These are phyloP conservation scores for Orbilia javanica DNA, from an alignment of 2,329 filamentous ascomycete genomes.

Conservation along the genomic window DNA sequence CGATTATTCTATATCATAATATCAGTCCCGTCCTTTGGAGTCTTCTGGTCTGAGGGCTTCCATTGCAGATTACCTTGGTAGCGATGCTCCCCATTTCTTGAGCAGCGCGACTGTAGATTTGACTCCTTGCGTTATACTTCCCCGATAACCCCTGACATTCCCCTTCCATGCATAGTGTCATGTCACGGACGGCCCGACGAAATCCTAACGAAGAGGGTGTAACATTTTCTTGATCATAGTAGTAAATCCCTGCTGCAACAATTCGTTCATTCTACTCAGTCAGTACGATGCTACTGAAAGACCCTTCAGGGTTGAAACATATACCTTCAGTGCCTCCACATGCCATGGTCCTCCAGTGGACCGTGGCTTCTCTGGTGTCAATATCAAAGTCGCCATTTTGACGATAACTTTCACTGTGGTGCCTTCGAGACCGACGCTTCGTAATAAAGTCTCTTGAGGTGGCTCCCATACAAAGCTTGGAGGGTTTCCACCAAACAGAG, in stretches of 20 bases:
- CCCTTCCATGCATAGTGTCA: not conserved
- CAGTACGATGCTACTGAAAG: not conserved
- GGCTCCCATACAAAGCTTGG: not conserved
- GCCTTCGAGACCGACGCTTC: not conserved
- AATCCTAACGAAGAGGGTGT: not conserved
- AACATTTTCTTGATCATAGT: slow-evolving; percentile 33
- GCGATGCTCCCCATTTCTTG: slow-evolving; percentile 19
- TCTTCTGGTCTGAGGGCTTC: not conserved
- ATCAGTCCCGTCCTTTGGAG: not conserved
- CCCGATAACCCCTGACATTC: not conserved
- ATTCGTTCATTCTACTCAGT: slow-evolving; percentile 37
- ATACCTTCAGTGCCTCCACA: slow-evolving; percentile 20
- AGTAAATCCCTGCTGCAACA: slow-evolving; percentile 26
- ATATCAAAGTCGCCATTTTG: slow-evolving; percentile 15
- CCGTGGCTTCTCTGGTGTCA: slow-evolving; percentile 7
- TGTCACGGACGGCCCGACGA: slow-evolving; percentile 3
- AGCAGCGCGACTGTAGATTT: not conserved
- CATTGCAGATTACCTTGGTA: slow-evolving; percentile 8
- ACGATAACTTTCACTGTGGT: slow-evolving; percentile 18
- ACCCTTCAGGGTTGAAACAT: not conserved
- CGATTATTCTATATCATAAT: slow-evolving; percentile 64
- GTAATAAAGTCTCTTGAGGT: not conserved
- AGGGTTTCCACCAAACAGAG: not conserved
- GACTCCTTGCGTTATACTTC: not conserved
- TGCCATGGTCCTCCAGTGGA: slow-evolving; percentile 20